Evolutionary conservation across 371 early-diverging fungal genomes (phyloP).

Genomic region (Chytridiales sp.): DNA sequence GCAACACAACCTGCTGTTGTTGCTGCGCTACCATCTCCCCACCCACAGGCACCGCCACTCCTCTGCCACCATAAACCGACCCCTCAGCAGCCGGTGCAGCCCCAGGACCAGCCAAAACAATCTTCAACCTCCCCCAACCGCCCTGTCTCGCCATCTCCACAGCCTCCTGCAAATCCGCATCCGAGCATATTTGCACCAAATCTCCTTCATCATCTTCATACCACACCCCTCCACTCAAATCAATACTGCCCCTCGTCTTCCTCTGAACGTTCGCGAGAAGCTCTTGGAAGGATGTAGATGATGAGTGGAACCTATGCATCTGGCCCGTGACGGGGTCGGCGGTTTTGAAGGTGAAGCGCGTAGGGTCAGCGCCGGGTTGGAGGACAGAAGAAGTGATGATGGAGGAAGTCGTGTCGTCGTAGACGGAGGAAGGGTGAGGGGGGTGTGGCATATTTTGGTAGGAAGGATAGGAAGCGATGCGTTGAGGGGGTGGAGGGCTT

Average conservation of each 20-base stretch:
- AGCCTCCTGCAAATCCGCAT: conserved; percentile 79
- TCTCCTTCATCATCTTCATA: conserved; percentile 92
- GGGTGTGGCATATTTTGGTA: neutral
- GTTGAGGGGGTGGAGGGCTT: neutral
- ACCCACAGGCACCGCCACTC: neutral
- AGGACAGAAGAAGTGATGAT: conserved; percentile 3
- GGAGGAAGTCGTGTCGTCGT: too few species aligned
- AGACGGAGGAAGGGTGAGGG: conserved; percentile 9
- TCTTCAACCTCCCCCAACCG: conserved; percentile 68
- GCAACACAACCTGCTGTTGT: neutral
- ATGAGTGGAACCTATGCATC: conserved; percentile 73
- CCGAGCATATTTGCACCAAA: conserved; percentile 72
- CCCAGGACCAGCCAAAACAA: conserved; percentile 60
- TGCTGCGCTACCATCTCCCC: neutral
- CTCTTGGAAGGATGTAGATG: conserved; percentile 36
- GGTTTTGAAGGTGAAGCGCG: conserved; percentile 75
- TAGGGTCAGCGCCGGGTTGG: conserved; percentile 33
- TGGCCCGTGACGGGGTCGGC: conserved; percentile 65
- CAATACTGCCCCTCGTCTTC: conserved; percentile 4
- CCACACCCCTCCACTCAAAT: conserved; percentile 41
- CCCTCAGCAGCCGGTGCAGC: conserved; percentile 14
- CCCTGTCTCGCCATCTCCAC: conserved; percentile 74
- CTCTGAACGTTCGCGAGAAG: conserved; percentile 27
- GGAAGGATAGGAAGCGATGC: neutral
- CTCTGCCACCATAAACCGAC: neutral